Evolutionary conservation across 2,329 filamentous ascomycete genomes (phyloP).

Genomic region (Talaromyces marneffei): DNA sequence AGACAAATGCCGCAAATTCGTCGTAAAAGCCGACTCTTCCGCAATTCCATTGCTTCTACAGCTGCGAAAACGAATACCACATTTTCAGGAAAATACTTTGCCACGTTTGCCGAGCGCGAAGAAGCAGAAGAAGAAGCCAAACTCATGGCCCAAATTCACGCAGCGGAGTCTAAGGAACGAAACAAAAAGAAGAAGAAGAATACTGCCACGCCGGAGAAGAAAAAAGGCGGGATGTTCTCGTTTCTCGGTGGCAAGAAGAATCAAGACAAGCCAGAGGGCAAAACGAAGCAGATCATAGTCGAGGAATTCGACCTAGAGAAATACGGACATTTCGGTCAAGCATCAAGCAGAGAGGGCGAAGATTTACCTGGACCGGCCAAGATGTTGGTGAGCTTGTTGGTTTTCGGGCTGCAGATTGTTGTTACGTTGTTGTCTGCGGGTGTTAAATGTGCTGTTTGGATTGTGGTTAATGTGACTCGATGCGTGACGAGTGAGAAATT

Average conservation of each 20-base stretch:
- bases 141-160: conserved; percentile 31
- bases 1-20: background rate
- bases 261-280: conserved; percentile 12
- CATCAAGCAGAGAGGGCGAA: conserved; percentile 33
- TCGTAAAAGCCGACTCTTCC: background rate
- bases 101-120: conserved; percentile 39
- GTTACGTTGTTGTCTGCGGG: conserved; percentile 33
- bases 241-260: conserved; percentile 5
- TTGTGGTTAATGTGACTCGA: conserved; percentile 35
- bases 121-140: conserved; percentile 35
- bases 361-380: conserved; percentile 36
- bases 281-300: conserved; percentile 31
- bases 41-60: conserved; percentile 14
- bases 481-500: conserved; percentile 40
- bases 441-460: conserved; percentile 39
- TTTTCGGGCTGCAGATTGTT: conserved; percentile 34
- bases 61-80: conserved; percentile 16
- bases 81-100: conserved; percentile 28
- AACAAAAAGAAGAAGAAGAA: conserved; percentile 16
- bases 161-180: conserved; percentile 17
- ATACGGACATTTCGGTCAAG: conserved; percentile 36
- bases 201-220: background rate
- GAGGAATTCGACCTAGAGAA: conserved; percentile 44
- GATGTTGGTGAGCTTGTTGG: conserved; percentile 31
- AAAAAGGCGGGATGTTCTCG: conserved; percentile 3